Percentiles rank a stretch among this genome's conserved stretches.
Conservation (phyloP, 768 basidiomycete species). For the Suillus clintonianus region DNA sequence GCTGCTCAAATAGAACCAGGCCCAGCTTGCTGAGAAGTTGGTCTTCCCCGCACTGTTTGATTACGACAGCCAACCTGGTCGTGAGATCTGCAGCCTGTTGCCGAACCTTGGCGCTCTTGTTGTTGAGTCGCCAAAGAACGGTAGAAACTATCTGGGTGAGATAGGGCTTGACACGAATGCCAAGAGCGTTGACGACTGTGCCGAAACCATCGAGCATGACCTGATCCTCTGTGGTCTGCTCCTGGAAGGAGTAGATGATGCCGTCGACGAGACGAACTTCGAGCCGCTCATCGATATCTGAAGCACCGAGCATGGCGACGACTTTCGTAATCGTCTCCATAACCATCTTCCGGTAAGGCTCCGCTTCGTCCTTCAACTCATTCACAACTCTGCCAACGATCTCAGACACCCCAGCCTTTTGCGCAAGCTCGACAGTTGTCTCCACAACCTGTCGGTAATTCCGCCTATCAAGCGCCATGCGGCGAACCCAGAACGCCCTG, state of each 20-base stretch:
- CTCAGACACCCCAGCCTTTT: constrained; percentile 95
- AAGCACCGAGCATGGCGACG: constrained; percentile 89
- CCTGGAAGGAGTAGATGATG: constrained; percentile 99
- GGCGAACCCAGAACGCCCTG: constrained; percentile 97
- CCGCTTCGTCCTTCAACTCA: constrained; percentile 57
- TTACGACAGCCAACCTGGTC: constrained; percentile 92
- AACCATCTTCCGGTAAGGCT: constrained; percentile 97
- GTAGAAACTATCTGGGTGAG: constrained; percentile 99
- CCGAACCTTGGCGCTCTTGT: constrained; percentile 99
- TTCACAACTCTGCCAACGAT: constrained; percentile 84
- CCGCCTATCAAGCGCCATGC: constrained; percentile 95
- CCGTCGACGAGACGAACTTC: constrained; percentile 95
- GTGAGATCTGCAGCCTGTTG: constrained; percentile 99
- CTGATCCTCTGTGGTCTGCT: constrained; percentile 98
- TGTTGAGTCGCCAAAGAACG: constrained; percentile 98
- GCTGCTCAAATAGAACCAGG: constrained; percentile 94
- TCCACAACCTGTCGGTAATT: constrained; percentile 98
- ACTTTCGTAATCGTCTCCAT: constrained; percentile 99
- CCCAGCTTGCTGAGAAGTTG: constrained; percentile 94
- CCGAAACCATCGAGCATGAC: constrained; percentile 99
- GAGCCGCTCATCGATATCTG: constrained; percentile 94
- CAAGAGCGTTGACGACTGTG: constrained; percentile 91
- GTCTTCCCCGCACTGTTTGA: constrained; percentile 98
- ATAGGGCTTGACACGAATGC: constrained; percentile 96
- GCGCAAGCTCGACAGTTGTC: constrained; percentile 97